Conservation (phyloP, 1,284 basidiomycete genomes). For the Heterobasidion irregulare region DNA sequence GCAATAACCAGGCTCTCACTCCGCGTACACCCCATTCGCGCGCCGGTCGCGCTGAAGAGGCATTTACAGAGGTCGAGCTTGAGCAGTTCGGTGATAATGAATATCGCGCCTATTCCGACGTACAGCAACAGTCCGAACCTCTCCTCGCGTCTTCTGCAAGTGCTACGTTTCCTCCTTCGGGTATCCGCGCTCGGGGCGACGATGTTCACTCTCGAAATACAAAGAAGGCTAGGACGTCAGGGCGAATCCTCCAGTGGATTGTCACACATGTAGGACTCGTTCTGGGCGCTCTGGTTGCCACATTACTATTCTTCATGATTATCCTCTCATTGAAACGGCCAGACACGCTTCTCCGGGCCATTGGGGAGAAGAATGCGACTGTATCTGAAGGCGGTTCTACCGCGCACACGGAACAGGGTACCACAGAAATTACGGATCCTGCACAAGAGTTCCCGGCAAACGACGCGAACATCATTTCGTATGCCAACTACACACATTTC, state of each 20-base stretch:
- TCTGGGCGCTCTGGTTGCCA: constrained; percentile 36
- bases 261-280: constrained; percentile 27
- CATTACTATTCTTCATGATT: constrained; percentile 41
- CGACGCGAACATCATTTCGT: constrained; percentile 35
- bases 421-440: neutral
- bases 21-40: constrained; percentile 59
- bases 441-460: neutral
- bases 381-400: constrained; percentile 1
- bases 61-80: constrained; percentile 37
- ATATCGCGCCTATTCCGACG: constrained; percentile 23
- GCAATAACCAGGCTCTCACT: constrained; percentile 37
- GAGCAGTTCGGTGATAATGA: constrained; percentile 31
- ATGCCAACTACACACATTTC: constrained; percentile 52
- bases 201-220: constrained; percentile 17
- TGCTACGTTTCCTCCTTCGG: constrained; percentile 28
- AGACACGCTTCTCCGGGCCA: constrained; percentile 34
- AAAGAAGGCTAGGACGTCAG: constrained; percentile 1
- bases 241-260: constrained; percentile 5
- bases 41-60: constrained; percentile 49
- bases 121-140: constrained; percentile 38
- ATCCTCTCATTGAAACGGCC: constrained; percentile 42
- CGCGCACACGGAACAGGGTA: constrained; percentile 2
- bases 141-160: constrained; percentile 39
- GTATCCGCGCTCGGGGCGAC: constrained; percentile 32
- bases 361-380: constrained; percentile 23